Conservation (phyloP, 805 yeast species). For the Blastobotrys parvus region DNA sequence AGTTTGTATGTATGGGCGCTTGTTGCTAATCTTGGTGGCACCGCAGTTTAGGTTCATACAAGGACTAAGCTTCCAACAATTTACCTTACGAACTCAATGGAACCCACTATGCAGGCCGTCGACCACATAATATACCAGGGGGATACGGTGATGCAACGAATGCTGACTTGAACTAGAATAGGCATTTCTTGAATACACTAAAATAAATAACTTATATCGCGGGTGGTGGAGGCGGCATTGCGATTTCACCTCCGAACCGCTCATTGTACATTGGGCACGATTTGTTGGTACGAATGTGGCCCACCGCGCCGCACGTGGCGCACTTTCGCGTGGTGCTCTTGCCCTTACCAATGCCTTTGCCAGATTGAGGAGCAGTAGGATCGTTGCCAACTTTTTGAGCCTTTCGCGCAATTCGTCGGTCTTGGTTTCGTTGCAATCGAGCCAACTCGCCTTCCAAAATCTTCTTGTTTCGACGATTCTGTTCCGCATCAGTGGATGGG, state of each 20-base stretch:
- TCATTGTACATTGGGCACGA: conserved; percentile 82
- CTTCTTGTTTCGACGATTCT: conserved; percentile 67
- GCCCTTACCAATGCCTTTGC: conserved; percentile 67
- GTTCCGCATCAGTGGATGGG: conserved; percentile 77
- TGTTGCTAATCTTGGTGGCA: no score
- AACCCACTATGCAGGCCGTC: no score
- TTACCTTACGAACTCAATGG: no score
- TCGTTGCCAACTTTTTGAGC: conserved; percentile 34
- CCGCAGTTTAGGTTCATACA: no score
- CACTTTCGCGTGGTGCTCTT: conserved; percentile 74
- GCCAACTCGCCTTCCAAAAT: conserved; percentile 74
- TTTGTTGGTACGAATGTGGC: conserved; percentile 88
- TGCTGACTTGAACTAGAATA: no score
- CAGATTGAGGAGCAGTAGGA: conserved; percentile 22
- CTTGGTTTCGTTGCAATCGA: conserved; percentile 67
- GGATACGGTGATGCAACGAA: no score
- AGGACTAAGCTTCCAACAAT: no score
- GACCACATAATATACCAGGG: no score
- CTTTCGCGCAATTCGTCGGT: conserved; percentile 51
- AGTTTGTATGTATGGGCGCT: no score
- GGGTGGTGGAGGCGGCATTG: background rate
- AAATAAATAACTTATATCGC: conserved; percentile 1
- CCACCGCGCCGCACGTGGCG: conserved; percentile 91
- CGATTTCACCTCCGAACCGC: conserved; percentile 8
- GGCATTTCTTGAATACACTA: no score